Evolutionary conservation across 2,329 filamentous ascomycete genomes (phyloP).

Genomic region (Monosporascus sp.): DNA sequence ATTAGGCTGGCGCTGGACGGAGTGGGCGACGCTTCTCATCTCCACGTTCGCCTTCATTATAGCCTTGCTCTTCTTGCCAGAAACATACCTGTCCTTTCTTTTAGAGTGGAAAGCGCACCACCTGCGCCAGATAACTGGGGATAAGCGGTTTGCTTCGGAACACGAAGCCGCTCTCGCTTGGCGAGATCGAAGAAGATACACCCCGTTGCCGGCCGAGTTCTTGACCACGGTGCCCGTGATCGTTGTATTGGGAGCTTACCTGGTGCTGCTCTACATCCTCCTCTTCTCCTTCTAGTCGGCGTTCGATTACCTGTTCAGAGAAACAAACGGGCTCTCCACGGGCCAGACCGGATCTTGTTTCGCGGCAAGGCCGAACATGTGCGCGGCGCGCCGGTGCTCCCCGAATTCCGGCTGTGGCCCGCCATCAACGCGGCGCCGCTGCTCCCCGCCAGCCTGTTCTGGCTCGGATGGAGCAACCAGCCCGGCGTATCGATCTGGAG

Average conservation of each 20-base stretch:
- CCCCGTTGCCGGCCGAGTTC: conserved; percentile 38
- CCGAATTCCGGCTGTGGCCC: conserved; percentile 49
- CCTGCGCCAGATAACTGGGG: conserved; percentile 33
- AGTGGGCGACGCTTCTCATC: conserved; percentile 37
- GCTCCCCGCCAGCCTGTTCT: conserved; percentile 45
- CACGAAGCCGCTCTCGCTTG: conserved; percentile 33
- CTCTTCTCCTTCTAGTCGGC: conserved; percentile 43
- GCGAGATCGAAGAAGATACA: conserved; percentile 26
- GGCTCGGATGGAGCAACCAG: conserved; percentile 51
- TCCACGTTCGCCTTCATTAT: conserved; percentile 26
- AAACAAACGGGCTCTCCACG: conserved; percentile 39
- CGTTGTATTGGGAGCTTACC: conserved; percentile 37
- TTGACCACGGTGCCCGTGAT: conserved; percentile 41
- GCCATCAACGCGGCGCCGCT: conserved; percentile 28
- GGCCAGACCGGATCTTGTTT: conserved; percentile 42
- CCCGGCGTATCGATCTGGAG: neutral
- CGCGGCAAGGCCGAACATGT: conserved; percentile 35
- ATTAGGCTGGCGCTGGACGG: conserved; percentile 40
- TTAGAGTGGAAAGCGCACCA: conserved; percentile 38
- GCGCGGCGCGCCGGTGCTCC: conserved; percentile 36
- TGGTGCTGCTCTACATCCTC: conserved; percentile 40
- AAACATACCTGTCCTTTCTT: conserved; percentile 45
- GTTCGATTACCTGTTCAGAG: conserved; percentile 45
- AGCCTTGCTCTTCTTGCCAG: conserved; percentile 39
- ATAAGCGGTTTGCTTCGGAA: conserved; percentile 40